Conservation (phyloP, 2,329 filamentous ascomycete species). For the Xylariales sp. region DNA sequence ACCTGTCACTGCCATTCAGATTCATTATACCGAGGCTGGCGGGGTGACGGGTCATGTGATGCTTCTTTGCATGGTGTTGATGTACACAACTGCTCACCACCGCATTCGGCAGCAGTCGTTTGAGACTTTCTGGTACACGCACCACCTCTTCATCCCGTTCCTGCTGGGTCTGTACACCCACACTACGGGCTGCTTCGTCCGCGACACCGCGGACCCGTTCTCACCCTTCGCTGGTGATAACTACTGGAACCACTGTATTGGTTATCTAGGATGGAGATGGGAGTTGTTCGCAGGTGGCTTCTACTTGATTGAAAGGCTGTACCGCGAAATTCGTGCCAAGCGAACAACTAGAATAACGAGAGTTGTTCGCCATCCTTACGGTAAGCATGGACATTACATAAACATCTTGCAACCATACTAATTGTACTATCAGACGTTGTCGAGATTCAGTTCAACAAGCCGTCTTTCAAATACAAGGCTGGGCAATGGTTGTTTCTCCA, state of each 20-base stretch:
- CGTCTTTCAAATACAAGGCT: slow-evolving; percentile 95
- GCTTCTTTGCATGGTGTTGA: slow-evolving; percentile 97
- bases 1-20: slow-evolving; percentile 74
- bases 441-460: slow-evolving; percentile 95
- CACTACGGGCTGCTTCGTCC: slow-evolving; percentile 92
- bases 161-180: slow-evolving; percentile 92
- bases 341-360: slow-evolving; percentile 86
- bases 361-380: slow-evolving; percentile 92
- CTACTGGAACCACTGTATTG: slow-evolving; percentile 92
- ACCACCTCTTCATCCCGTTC: slow-evolving; percentile 97
- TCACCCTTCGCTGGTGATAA: slow-evolving; percentile 78
- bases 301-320: slow-evolving; percentile 84
- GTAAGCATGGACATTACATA: too few relatives aligned
- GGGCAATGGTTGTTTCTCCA: slow-evolving; percentile 98
- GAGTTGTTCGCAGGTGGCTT: slow-evolving; percentile 81
- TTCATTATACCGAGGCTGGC: slow-evolving; percentile 84
- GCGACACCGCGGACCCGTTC: slow-evolving; percentile 65
- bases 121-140: slow-evolving; percentile 99
- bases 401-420: too few relatives aligned
- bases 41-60: slow-evolving; percentile 96
- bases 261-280: slow-evolving; percentile 97
- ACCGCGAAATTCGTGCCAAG: slow-evolving; percentile 81
- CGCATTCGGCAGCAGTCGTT: slow-evolving; percentile 95
- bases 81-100: slow-evolving; percentile 93
- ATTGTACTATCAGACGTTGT: slow-evolving; percentile 64